Percentiles rank a stretch among this genome's conserved stretches.
These are phyloP conservation scores for Sporothrix luriei DNA, from an alignment of 2,329 filamentous ascomycete genomes.

Conservation along the genomic window DNA sequence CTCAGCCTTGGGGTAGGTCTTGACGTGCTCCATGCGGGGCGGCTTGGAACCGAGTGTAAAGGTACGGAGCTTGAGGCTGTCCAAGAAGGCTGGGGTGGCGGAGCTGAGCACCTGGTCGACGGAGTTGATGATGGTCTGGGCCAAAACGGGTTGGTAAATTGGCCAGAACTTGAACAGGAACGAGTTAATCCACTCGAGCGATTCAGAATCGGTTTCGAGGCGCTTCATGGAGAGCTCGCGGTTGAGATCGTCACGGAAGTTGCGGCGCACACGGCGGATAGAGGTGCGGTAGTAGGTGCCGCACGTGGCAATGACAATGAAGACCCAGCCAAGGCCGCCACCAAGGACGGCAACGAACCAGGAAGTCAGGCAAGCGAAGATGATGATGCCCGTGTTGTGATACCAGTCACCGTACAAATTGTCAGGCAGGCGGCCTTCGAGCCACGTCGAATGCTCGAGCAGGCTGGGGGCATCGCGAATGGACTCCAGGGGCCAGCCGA, in stretches of 20 bases:
- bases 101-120: constrained; percentile 96
- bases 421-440: constrained; percentile 83
- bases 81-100: constrained; percentile 86
- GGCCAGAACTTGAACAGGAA: constrained; percentile 99
- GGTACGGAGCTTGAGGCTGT: constrained; percentile 89
- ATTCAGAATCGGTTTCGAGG: constrained; percentile 88
- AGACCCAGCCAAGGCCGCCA: constrained; percentile 88
- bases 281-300: constrained; percentile 97
- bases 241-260: constrained; percentile 91
- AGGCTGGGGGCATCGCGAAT: constrained; percentile 65
- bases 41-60: constrained; percentile 95
- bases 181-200: constrained; percentile 98
- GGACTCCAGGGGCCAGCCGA: constrained; percentile 68
- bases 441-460: constrained; percentile 82
- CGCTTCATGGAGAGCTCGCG: constrained; percentile 80
- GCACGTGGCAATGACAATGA: constrained; percentile 89
- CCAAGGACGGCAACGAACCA: constrained; percentile 90
- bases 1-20: constrained; percentile 93
- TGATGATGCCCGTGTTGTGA: constrained; percentile 91
- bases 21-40: constrained; percentile 94
- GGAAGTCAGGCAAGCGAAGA: constrained; percentile 86
- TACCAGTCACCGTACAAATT: constrained; percentile 98
- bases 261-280: constrained; percentile 86
- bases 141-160: constrained; percentile 93
- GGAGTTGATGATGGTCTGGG: constrained; percentile 86